A percentile compares a stretch with the other conserved stretches of the same genome.
Conservation (phyloP, 331 rosid species). For the Malus hybrid region DNA sequence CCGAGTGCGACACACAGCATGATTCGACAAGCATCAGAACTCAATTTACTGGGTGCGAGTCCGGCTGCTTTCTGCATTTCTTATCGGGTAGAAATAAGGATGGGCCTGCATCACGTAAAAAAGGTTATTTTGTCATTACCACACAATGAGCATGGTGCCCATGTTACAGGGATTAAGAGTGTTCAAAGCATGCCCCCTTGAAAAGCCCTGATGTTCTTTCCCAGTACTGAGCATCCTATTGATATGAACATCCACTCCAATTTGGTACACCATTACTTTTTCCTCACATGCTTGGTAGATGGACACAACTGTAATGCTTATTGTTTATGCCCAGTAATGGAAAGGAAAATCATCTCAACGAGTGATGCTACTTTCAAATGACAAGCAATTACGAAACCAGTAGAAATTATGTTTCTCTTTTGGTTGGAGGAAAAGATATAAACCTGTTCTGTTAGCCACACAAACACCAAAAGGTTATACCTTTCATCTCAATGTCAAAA, state of each 20-base stretch:
- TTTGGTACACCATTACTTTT: not conserved
- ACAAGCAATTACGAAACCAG: not conserved
- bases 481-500: not conserved
- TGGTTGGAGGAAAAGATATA: not conserved
- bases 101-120: slow-evolving; percentile 63
- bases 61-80: slow-evolving; percentile 89
- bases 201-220: not conserved
- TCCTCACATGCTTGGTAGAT: not conserved
- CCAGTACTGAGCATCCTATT: not conserved
- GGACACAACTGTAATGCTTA: not conserved
- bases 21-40: slow-evolving; percentile 5
- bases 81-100: slow-evolving; percentile 77
- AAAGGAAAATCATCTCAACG: not conserved
- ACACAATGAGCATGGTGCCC: not conserved
- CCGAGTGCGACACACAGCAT: not conserved
- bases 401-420: not conserved
- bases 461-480: not conserved
- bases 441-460: not conserved
- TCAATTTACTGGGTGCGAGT: slow-evolving; percentile 43
- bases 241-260: not conserved
- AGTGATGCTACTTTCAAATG: not conserved
- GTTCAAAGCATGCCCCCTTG: not conserved
- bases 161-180: not conserved
- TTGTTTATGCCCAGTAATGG: not conserved
- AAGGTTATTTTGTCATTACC: not conserved